Conservation (phyloP, 805 yeast species). For the Hermanozyma aechmeae region DNA sequence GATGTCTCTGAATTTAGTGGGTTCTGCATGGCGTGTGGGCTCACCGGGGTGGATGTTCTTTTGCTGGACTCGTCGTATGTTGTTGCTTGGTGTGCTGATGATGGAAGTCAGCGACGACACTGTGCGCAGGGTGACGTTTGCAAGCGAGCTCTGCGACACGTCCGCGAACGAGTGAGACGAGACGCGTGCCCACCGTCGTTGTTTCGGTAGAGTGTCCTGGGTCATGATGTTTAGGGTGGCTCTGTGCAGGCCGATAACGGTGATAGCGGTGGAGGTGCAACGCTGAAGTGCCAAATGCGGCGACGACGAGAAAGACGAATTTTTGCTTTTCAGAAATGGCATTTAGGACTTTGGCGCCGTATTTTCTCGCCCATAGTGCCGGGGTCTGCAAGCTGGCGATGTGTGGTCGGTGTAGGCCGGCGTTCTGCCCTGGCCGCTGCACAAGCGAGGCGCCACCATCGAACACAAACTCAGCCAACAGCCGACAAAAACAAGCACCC, state of each 20-base stretch:
- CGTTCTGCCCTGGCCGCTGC: too few species aligned
- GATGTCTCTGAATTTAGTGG: neutral
- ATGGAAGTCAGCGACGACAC: slow-evolving; percentile 29
- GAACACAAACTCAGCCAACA: too few species aligned
- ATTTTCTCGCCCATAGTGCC: neutral
- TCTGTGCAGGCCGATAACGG: neutral
- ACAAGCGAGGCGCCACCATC: too few species aligned
- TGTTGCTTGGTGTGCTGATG: slow-evolving; percentile 34
- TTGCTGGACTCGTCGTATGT: slow-evolving; percentile 23
- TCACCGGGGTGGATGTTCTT: slow-evolving; percentile 7
- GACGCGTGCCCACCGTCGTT: slow-evolving; percentile 8
- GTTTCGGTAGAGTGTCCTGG: slow-evolving; percentile 6
- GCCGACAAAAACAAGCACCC: neutral
- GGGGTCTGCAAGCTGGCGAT: neutral
- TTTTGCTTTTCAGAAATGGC: neutral
- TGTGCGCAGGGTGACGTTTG: slow-evolving; percentile 19
- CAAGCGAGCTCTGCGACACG: slow-evolving; percentile 4
- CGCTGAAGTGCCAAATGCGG: neutral
- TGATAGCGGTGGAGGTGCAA: neutral
- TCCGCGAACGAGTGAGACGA: slow-evolving; percentile 8
- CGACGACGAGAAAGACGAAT: neutral
- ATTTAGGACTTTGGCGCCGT: neutral
- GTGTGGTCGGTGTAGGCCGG: too few species aligned
- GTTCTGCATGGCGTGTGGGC: neutral
- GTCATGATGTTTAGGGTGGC: slow-evolving; percentile 3